A percentile compares a stretch with the other conserved stretches of the same genome.
phyloP scores from a whole-genome alignment of 164 flowering plant species.

The Aristolochia californica region DNA sequence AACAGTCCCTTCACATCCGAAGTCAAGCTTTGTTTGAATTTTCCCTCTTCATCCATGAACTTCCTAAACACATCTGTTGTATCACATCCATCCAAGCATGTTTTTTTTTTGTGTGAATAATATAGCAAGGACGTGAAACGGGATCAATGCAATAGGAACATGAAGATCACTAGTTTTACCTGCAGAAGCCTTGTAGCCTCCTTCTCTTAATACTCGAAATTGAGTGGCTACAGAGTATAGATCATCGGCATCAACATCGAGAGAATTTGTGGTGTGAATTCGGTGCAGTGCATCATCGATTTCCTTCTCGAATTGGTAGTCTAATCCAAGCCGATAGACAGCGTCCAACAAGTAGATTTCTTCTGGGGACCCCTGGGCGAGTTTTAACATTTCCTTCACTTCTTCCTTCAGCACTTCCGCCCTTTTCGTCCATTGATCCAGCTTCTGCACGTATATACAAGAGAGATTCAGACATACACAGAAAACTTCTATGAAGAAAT shows the following conservation, averaged over 20 bases:
- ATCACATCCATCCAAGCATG: too few relatives aligned
- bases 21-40: constrained; percentile 13
- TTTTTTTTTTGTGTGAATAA: too few relatives aligned
- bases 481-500: too few relatives aligned
- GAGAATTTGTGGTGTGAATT: neutral
- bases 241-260: neutral
- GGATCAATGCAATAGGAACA: too few relatives aligned
- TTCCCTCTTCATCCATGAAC: constrained; percentile 24
- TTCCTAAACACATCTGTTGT: constrained; percentile 8
- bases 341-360: neutral
- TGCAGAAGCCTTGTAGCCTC: neutral
- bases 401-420: neutral
- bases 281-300: neutral
- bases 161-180: too few relatives aligned
- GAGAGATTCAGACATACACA: neutral
- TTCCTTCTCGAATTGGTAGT: constrained; percentile 1
- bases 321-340: constrained; percentile 1
- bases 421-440: neutral
- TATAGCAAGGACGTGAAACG: too few relatives aligned
- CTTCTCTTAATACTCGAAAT: neutral
- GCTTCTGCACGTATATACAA: neutral
- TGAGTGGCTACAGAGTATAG: neutral
- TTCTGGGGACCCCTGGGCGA: neutral
- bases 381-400: neutral
- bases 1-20: constrained; percentile 11